Evolutionary conservation across 2,329 filamentous ascomycete species (phyloP), one percentile per base, ranked within the genome.

Genomic region (Colletotrichum phormii): DNA sequence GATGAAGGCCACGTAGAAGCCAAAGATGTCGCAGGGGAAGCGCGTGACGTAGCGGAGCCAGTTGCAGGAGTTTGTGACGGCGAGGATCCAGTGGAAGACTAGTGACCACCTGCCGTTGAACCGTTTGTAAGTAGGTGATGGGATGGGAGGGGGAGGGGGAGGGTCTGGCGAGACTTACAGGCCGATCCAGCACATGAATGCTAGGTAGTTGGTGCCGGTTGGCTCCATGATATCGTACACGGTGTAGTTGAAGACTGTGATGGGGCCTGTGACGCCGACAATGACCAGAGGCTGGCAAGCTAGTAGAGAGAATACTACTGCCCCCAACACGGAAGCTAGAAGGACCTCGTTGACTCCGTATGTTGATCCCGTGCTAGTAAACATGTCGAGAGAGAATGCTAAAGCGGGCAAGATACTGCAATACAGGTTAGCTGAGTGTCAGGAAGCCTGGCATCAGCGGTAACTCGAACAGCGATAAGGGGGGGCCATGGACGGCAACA

Each of bases 241-340:
- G 4, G 95, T 98, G 79, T 97, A 97, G 80, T 97, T 97, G 80
- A 97, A 97, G 33, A 97, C 94, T 18, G 95, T 97, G 70, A 98
- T 97, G 4, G 95, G 95, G n/a, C 91, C 94, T 12, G 95, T 97
- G 2, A 98, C 95, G 26, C 95, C 95, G 26, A 98, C 95, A 80
- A 98, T 97, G 67, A 96, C 94, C 70, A 98, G 84, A 7, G 95
- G 95, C 80, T 98, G 95, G 31, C 93, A 94, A 8, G 94, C 92
- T 74, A 95, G 88, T 1, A 97, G 76, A 3, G 94, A 87, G 80
- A 97, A 98, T 1, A 97, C 93, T 0, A 96, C 90, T 6, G 94
- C 89, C 2, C 93, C 95, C 8, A 98, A 85, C 1, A 97, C 95
- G 1, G 94, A 97, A 7, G 95, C 89, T 49, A 98, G 86, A n/a